These are phyloP conservation scores for Ogataea trehaloabstinens DNA, from an alignment of 805 yeast genomes.

Conservation along the genomic window DNA sequence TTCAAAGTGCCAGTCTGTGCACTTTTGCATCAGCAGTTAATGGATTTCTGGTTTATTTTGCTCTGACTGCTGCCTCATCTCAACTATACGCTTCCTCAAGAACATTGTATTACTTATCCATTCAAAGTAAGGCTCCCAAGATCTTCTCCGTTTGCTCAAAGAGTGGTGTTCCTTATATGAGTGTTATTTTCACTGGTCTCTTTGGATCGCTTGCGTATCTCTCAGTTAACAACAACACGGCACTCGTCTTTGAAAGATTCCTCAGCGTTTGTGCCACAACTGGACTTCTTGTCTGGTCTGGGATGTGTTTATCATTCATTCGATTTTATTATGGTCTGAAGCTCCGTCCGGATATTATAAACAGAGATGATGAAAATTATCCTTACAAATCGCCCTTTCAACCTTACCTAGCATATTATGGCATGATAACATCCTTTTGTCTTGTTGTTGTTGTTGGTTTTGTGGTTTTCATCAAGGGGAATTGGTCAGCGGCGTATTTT, in stretches of 20 bases:
- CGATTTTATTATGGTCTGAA: constrained; percentile 55
- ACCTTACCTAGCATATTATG: constrained; percentile 52
- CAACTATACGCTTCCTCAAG: constrained; percentile 62
- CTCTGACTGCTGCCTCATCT: constrained; percentile 55
- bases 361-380: constrained; percentile 51
- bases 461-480: constrained; percentile 45
- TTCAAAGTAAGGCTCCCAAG: constrained; percentile 59
- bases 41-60: constrained; percentile 52
- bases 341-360: constrained; percentile 53
- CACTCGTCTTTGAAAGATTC: constrained; percentile 63
- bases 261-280: constrained; percentile 70
- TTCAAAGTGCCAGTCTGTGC: constrained; percentile 51
- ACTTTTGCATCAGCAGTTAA: constrained; percentile 49
- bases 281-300: constrained; percentile 76
- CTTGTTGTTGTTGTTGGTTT: constrained; percentile 49
- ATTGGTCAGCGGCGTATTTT: constrained; percentile 50
- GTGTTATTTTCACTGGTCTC: constrained; percentile 61
- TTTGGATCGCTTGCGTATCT: constrained; percentile 62
- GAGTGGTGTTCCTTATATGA: constrained; percentile 68
- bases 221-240: constrained; percentile 55
- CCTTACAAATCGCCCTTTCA: constrained; percentile 57
- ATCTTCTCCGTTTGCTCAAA: constrained; percentile 58
- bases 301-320: constrained; percentile 56
- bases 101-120: constrained; percentile 52
- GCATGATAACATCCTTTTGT: constrained; percentile 41